These are phyloP conservation scores for Gossypium australe DNA, from an alignment of 345 rosid genomes.

Conservation along the genomic window DNA sequence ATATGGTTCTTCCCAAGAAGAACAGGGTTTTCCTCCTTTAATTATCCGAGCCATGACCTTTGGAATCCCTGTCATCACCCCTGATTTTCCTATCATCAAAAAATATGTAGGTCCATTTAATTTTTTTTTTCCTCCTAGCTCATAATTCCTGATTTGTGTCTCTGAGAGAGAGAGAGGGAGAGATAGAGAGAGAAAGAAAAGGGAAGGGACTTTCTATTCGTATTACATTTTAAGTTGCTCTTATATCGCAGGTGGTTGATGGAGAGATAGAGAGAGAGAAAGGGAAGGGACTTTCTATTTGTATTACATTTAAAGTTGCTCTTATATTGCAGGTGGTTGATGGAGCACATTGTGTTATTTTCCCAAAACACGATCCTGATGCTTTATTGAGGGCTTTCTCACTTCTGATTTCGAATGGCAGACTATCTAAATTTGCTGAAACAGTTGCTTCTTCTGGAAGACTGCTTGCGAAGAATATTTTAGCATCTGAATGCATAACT, in stretches of 20 bases:
- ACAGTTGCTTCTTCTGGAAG: slow-evolving; percentile 75
- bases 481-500: slow-evolving; percentile 72
- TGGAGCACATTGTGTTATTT: slow-evolving; percentile 62
- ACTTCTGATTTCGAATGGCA: slow-evolving; percentile 62
- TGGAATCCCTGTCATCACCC: slow-evolving; percentile 65
- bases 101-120: slow-evolving; percentile 53
- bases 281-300: neutral
- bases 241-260: slow-evolving; percentile 55
- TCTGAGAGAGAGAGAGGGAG: neutral
- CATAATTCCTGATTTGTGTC: neutral
- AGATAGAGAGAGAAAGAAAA: too few relatives aligned
- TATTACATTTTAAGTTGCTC: neutral
- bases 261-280: slow-evolving; percentile 16
- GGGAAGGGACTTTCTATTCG: neutral
- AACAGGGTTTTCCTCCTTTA: slow-evolving; percentile 80
- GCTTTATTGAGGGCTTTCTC: slow-evolving; percentile 69
- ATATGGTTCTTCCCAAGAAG: slow-evolving; percentile 92
- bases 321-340: slow-evolving; percentile 54
- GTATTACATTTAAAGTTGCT: neutral
- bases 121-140: slow-evolving; percentile 7
- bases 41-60: slow-evolving; percentile 84
- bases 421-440: slow-evolving; percentile 63
- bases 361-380: slow-evolving; percentile 56
- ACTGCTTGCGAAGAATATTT: slow-evolving; percentile 66
- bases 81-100: slow-evolving; percentile 70